Evolutionary conservation across 805 yeast genomes (phyloP).

Genomic region (Pichia heedii): DNA sequence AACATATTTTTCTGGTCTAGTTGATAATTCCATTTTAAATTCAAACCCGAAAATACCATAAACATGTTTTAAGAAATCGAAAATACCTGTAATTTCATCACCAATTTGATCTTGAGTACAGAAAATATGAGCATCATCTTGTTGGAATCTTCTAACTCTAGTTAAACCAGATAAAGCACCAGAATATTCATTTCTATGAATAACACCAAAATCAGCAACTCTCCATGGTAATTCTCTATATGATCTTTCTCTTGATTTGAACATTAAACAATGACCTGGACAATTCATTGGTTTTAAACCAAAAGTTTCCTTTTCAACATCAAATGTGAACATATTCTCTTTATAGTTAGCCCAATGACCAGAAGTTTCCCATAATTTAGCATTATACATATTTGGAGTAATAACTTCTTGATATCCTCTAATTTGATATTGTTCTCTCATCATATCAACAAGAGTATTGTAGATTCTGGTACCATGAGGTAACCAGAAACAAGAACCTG

Average conservation of each 20-base stretch:
- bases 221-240: constrained; percentile 98
- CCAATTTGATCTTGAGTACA: constrained; percentile 89
- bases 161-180: constrained; percentile 95
- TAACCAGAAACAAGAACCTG: constrained; percentile 97
- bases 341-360: constrained; percentile 98
- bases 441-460: constrained; percentile 70
- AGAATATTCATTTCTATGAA: constrained; percentile 92
- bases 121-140: constrained; percentile 98
- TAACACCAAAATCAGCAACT: constrained; percentile 95
- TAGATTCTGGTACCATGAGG: constrained; percentile 99
- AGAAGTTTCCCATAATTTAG: constrained; percentile 96
- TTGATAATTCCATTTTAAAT: constrained; percentile 93
- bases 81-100: constrained; percentile 70
- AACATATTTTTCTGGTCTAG: constrained; percentile 93
- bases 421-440: constrained; percentile 77
- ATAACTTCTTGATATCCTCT: constrained; percentile 98
- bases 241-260: constrained; percentile 87
- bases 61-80: constrained; percentile 75
- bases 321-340: constrained; percentile 95
- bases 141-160: constrained; percentile 98
- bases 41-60: constrained; percentile 93
- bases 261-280: constrained; percentile 78
- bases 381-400: constrained; percentile 97
- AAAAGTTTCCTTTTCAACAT: constrained; percentile 89
- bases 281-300: constrained; percentile 87